A percentile compares a stretch with the other conserved stretches of the same genome.
These are phyloP conservation scores for Cyberlindnera americana DNA, from an alignment of 805 yeast genomes.

Conservation along the genomic window DNA sequence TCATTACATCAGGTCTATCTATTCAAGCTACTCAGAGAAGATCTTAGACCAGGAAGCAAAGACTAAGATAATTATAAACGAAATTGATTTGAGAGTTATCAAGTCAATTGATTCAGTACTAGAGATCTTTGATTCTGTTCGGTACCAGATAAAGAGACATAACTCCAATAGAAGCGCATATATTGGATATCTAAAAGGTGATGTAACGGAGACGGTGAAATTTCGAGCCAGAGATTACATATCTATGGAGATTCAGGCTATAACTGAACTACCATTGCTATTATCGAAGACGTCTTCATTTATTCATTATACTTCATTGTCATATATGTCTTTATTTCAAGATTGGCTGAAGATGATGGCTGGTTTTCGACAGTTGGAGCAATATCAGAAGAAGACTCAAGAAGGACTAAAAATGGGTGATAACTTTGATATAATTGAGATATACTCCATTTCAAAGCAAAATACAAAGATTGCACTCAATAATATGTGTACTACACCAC, in stretches of 20 bases:
- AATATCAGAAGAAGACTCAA: slow-evolving; percentile 24
- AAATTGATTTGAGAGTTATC: slow-evolving; percentile 28
- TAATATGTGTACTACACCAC: slow-evolving; percentile 23
- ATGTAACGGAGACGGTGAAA: slow-evolving; percentile 4
- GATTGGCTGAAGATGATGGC: slow-evolving; percentile 31
- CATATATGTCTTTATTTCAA: slow-evolving; percentile 23
- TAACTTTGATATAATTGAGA: slow-evolving; percentile 36
- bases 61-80: slow-evolving; percentile 26
- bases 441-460: slow-evolving; percentile 29
- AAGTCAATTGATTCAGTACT: slow-evolving; percentile 27
- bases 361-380: slow-evolving; percentile 28
- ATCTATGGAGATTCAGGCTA: slow-evolving; percentile 25
- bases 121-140: slow-evolving; percentile 26
- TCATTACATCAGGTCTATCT: slow-evolving; percentile 27
- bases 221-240: slow-evolving; percentile 23
- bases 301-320: slow-evolving; percentile 19
- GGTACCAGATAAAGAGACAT: slow-evolving; percentile 29
- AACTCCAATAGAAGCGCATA: slow-evolving; percentile 33
- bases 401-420: slow-evolving; percentile 25
- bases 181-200: slow-evolving; percentile 16
- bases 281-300: slow-evolving; percentile 15
- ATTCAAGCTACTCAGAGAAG: slow-evolving; percentile 28
- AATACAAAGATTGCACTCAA: slow-evolving; percentile 29
- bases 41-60: slow-evolving; percentile 27
- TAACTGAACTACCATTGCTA: slow-evolving; percentile 31